Percentiles rank a stretch among this genome's conserved stretches.
phyloP scores from a whole-genome alignment of 352 stramenopile genomes.

The Phytophthora melonis region DNA sequence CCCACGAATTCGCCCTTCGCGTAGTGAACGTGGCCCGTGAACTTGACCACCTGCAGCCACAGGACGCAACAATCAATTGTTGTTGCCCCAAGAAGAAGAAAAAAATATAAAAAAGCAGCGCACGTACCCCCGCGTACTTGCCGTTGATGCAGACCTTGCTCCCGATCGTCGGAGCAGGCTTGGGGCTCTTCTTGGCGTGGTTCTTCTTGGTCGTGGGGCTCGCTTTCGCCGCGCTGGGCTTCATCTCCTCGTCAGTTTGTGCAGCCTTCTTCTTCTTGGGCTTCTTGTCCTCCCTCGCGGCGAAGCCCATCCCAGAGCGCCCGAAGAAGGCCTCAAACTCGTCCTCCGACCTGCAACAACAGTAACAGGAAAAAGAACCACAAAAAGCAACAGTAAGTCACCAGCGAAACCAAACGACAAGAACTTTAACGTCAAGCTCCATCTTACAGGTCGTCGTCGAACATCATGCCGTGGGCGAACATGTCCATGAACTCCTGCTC shows the following conservation, averaged over 20 bases:
- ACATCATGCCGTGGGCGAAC: constrained; percentile 36
- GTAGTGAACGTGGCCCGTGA: constrained; percentile 74
- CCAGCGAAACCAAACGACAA: not conserved
- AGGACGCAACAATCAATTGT: too few species aligned
- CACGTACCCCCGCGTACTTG: constrained; percentile 50
- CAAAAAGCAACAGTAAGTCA: not conserved
- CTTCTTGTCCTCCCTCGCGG: constrained; percentile 11
- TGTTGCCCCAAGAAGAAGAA: too few species aligned
- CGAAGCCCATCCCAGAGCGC: constrained; percentile 15
- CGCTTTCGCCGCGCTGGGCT: not conserved
- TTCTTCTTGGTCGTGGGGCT: not conserved
- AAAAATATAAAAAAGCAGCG: not conserved
- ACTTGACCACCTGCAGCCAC: constrained; percentile 58
- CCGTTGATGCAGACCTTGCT: constrained; percentile 51
- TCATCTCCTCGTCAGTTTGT: not conserved
- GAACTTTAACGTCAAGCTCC: not conserved
- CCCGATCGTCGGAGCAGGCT: constrained; percentile 20
- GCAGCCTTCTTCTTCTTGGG: not conserved
- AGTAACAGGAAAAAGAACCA: not conserved
- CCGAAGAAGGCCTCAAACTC: constrained; percentile 63
- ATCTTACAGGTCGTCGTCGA: constrained; percentile 10
- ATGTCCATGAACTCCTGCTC: constrained; percentile 38
- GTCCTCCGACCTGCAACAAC: constrained; percentile 36
- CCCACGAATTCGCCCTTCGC: constrained; percentile 76
- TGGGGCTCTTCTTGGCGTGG: not conserved